Percentiles rank a stretch among this genome's conserved stretches.
These are phyloP conservation scores for Persicaria maculosa DNA, from an alignment of 148 eudicot species.

Conservation along the genomic window DNA sequence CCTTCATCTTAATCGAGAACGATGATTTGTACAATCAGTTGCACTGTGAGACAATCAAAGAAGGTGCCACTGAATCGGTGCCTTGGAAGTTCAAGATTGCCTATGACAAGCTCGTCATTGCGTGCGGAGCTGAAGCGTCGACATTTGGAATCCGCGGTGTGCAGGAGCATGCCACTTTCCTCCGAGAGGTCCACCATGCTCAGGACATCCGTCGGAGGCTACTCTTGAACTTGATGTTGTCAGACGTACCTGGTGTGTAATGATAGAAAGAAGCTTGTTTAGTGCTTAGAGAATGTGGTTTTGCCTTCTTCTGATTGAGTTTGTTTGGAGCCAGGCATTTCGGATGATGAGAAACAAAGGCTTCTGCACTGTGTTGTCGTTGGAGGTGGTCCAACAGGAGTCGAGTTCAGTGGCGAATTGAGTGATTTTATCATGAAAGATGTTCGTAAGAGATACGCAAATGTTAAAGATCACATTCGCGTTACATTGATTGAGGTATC, in stretches of 20 bases:
- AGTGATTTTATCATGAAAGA: conserved; percentile 81
- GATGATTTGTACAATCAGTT: conserved; percentile 31
- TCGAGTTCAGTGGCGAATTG: conserved; percentile 87
- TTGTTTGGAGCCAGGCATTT: conserved; percentile 35
- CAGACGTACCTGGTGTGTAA: conserved; percentile 71
- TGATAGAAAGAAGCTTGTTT: neutral
- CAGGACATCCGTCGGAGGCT: conserved; percentile 83
- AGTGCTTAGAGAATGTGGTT: neutral
- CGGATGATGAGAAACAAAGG: conserved; percentile 69
- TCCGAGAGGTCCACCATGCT: conserved; percentile 84
- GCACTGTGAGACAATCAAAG: conserved; percentile 57
- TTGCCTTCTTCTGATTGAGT: neutral
- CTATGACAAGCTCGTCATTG: conserved; percentile 91
- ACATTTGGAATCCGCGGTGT: conserved; percentile 90
- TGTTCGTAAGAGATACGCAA: conserved; percentile 50
- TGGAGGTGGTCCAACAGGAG: conserved; percentile 97
- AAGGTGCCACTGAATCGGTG: conserved; percentile 32
- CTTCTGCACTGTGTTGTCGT: conserved; percentile 83
- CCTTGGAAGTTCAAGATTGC: conserved; percentile 70
- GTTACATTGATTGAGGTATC: conserved; percentile 92
- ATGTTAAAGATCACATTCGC: conserved; percentile 66
- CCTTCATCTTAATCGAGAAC: neutral
- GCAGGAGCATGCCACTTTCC: conserved; percentile 71
- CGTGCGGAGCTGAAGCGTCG: conserved; percentile 77
- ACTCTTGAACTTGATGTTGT: conserved; percentile 78